Conservation (phyloP, 352 stramenopile genomes). For the Pythium rishiriense region DNA sequence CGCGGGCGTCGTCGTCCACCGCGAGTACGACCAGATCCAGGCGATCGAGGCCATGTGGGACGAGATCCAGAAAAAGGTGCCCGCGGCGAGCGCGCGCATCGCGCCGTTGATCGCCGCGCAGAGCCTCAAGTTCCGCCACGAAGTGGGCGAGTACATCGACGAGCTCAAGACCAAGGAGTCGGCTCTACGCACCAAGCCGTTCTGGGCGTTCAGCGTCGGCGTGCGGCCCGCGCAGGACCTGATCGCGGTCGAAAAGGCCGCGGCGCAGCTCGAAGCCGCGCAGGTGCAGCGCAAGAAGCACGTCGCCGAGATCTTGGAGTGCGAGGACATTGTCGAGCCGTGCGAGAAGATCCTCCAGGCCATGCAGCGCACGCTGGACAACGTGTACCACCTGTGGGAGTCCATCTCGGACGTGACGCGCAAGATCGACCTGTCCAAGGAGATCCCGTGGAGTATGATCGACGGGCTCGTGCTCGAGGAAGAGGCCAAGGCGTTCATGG, state of each 20-base stretch:
- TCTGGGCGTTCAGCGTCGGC: conserved; percentile 64
- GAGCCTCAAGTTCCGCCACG: conserved; percentile 59
- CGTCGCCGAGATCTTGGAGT: conserved; percentile 93
- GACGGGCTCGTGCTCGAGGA: conserved; percentile 92
- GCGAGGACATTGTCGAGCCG: conserved; percentile 85
- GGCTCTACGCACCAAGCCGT: conserved; percentile 49
- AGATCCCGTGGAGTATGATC: conserved; percentile 92
- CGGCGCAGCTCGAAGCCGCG: conserved; percentile 37
- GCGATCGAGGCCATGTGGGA: conserved; percentile 58
- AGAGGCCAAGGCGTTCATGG: conserved; percentile 86
- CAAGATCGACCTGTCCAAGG: conserved; percentile 88
- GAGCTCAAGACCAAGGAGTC: conserved; percentile 65
- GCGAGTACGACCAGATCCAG: conserved; percentile 55
- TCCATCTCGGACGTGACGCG: conserved; percentile 83
- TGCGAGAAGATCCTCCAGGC: conserved; percentile 65
- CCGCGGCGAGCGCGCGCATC: conserved; percentile 62
- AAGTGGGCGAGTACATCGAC: conserved; percentile 86
- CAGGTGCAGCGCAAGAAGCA: conserved; percentile 72
- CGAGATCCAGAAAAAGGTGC: conserved; percentile 67
- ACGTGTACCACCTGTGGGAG: conserved; percentile 85
- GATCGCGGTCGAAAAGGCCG: conserved; percentile 42
- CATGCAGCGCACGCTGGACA: conserved; percentile 78
- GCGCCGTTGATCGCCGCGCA: conserved; percentile 62
- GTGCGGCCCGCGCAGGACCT: conserved; percentile 39
- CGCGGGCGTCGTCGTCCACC: conserved; percentile 49